Conservation (phyloP, 2,329 filamentous ascomycete species). For the Fonsecaea erecta region DNA sequence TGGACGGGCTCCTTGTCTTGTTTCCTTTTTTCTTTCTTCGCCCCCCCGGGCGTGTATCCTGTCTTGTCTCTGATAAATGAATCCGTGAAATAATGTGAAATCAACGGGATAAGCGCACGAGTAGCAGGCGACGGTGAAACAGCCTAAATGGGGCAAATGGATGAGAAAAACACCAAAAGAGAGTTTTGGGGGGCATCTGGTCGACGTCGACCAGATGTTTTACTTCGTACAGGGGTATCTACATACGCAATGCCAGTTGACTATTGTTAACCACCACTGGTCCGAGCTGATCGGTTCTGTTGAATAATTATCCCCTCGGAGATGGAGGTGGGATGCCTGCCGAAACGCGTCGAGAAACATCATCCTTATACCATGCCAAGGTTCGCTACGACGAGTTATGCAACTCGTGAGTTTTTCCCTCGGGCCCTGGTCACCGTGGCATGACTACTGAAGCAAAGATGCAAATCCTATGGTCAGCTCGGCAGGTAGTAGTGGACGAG, state of each 20-base stretch:
- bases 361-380: neutral
- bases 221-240: too few species aligned
- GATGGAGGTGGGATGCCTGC: neutral
- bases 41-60: too few species aligned
- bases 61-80: too few species aligned
- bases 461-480: constrained; percentile 6
- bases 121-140: neutral
- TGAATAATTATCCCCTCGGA: constrained; percentile 1
- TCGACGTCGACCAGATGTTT: too few species aligned
- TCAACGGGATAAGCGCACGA: neutral
- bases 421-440: neutral
- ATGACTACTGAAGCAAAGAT: neutral
- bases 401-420: neutral
- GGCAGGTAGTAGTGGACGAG: neutral
- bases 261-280: neutral
- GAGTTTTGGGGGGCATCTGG: neutral
- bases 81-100: too few species aligned
- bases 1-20: neutral
- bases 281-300: too few species aligned
- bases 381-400: neutral
- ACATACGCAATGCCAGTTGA: neutral
- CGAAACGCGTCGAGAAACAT: neutral
- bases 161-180: constrained; percentile 1
- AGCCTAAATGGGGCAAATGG: neutral
- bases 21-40: neutral